Percentiles rank a stretch among this genome's conserved stretches.
Evolutionary conservation across 2,329 filamentous ascomycete genomes (phyloP).

Genomic region (Trichoderma afroharzianum): DNA sequence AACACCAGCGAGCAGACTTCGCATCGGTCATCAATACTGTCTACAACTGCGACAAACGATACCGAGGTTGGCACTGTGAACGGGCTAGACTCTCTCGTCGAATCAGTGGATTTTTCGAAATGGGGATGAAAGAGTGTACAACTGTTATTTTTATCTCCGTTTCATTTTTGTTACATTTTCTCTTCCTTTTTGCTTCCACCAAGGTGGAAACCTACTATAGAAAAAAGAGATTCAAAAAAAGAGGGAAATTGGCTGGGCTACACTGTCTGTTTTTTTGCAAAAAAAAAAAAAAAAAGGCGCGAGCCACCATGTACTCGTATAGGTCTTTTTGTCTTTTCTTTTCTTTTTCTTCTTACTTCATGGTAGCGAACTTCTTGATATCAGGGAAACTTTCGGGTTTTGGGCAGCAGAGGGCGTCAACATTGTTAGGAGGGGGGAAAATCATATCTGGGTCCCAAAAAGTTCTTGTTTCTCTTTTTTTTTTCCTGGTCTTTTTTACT

Average conservation of each 20-base stretch:
- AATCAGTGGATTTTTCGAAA: constrained; percentile 39
- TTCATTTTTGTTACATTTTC: not conserved
- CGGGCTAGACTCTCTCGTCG: constrained; percentile 31
- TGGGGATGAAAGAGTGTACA: constrained; percentile 30
- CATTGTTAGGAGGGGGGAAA: constrained; percentile 23
- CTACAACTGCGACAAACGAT: constrained; percentile 52
- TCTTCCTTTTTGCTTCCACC: not conserved
- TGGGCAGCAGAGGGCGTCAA: constrained; percentile 26
- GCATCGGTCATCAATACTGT: constrained; percentile 56
- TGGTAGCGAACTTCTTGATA: constrained; percentile 5
- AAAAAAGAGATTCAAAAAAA: not conserved
- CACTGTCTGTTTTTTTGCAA: constrained; percentile 4
- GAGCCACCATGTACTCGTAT: constrained; percentile 14
- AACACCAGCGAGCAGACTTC: constrained; percentile 54
- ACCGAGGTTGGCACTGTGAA: constrained; percentile 44
- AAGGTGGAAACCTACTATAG: not conserved
- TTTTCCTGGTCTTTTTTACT: not conserved
- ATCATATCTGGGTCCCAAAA: constrained; percentile 17
- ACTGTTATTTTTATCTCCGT: not conserved
- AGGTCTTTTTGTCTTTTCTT: not conserved
- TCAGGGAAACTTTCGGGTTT: constrained; percentile 22
- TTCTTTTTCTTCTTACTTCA: not conserved
- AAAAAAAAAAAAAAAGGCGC: constrained; percentile 13
- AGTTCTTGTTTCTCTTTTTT: constrained; percentile 27
- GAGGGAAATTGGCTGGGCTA: not conserved